phyloP scores from a whole-genome alignment of 306 rosid species.

The Gastrolobium bilobum region DNA sequence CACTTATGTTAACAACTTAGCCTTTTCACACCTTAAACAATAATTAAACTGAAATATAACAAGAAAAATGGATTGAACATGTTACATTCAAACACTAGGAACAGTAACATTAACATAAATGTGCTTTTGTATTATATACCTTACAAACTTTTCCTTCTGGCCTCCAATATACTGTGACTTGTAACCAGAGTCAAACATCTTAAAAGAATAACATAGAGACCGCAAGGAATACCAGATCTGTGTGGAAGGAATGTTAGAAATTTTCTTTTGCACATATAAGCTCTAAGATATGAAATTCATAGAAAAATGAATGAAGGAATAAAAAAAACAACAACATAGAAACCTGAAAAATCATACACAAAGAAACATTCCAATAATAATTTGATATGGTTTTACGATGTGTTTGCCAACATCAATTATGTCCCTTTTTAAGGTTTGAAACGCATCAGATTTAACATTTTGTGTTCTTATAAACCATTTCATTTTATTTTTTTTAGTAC shows the following conservation, averaged over 20 bases:
- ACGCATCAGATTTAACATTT: background rate
- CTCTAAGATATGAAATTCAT: conserved; percentile 17
- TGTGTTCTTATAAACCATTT: background rate
- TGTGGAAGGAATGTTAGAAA: background rate
- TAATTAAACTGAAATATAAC: background rate
- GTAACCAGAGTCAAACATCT: conserved; percentile 61
- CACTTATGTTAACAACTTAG: conserved; percentile 24
- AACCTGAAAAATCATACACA: background rate
- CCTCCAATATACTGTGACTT: conserved; percentile 63
- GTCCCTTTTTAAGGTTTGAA: background rate
- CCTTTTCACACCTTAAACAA: background rate
- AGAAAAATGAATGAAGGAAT: background rate
- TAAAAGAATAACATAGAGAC: conserved; percentile 50
- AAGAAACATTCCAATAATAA: conserved; percentile 6
- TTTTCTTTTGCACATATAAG: background rate
- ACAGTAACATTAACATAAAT: background rate
- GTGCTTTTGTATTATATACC: conserved; percentile 49
- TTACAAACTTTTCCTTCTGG: conserved; percentile 66
- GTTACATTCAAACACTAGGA: background rate
- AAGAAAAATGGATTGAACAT: conserved; percentile 8
- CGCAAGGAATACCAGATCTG: conserved; percentile 35
- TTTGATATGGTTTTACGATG: background rate
- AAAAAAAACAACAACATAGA: background rate
- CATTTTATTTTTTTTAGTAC: no score
- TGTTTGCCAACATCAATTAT: conserved; percentile 1